phyloP scores from a whole-genome alignment of 2,329 filamentous ascomycete genomes.

The Fusarium piperis region DNA sequence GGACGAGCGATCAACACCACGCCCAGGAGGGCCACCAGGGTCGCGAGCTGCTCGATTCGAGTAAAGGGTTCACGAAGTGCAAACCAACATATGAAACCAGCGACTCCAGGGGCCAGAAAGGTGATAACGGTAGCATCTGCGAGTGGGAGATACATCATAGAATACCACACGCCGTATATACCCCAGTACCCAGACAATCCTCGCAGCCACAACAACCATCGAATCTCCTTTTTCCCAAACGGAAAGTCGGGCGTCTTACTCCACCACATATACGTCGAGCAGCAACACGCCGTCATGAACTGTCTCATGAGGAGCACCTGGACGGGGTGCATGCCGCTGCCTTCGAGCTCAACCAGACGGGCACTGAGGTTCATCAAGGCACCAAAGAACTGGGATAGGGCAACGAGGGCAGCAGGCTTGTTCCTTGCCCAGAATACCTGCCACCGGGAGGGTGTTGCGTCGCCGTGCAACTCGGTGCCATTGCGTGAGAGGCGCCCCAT shows the following conservation, averaged over 20 bases:
- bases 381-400: conserved; percentile 82
- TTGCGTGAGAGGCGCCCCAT: conserved; percentile 18
- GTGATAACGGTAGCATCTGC: conserved; percentile 91
- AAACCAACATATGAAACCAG: conserved; percentile 82
- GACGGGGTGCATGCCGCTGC: conserved; percentile 80
- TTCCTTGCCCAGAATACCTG: conserved; percentile 68
- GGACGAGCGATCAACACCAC: conserved; percentile 87
- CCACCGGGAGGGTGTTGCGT: conserved; percentile 38
- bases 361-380: conserved; percentile 87
- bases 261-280: conserved; percentile 78
- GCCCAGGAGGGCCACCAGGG: conserved; percentile 77
- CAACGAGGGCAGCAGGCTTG: conserved; percentile 77
- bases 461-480: neutral
- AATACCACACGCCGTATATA: conserved; percentile 78
- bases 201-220: conserved; percentile 73
- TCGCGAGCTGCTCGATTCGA: conserved; percentile 78
- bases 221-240: conserved; percentile 72
- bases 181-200: conserved; percentile 80
- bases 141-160: conserved; percentile 79
- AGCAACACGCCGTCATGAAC: conserved; percentile 74
- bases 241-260: conserved; percentile 74
- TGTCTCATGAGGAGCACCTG: conserved; percentile 87
- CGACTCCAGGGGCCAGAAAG: conserved; percentile 82
- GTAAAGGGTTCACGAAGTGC: conserved; percentile 82
- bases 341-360: conserved; percentile 77